Percentiles rank a stretch among this genome's conserved stretches.
Evolutionary conservation across 2,329 filamentous ascomycete species (phyloP).

Genomic region (Aaosphaeria pasadenensis): DNA sequence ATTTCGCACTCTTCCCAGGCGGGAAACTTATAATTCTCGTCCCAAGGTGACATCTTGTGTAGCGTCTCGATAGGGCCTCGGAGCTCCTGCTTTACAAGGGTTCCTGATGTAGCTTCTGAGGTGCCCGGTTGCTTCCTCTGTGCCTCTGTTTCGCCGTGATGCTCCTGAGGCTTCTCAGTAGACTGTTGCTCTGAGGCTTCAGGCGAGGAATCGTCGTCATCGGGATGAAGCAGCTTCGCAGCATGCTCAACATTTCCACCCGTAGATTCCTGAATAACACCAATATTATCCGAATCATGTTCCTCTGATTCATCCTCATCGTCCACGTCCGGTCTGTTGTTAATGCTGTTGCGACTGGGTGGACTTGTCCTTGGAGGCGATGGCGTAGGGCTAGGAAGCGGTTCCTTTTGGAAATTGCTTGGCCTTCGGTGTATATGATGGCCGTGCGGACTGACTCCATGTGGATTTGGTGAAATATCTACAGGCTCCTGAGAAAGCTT

Average conservation of each 20-base stretch:
- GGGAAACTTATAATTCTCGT: slow-evolving; percentile 13
- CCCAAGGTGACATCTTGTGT: slow-evolving; percentile 9
- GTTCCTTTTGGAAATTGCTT: neutral
- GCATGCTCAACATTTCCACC: slow-evolving; percentile 10
- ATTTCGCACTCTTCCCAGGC: slow-evolving; percentile 29
- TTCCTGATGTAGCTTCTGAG: neutral
- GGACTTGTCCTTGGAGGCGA: neutral
- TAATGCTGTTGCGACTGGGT: neutral
- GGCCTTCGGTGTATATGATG: neutral
- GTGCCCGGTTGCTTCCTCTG: neutral
- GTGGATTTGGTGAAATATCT: neutral
- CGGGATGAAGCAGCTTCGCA: slow-evolving; percentile 7
- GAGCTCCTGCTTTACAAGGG: neutral
- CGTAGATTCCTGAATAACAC: slow-evolving; percentile 1
- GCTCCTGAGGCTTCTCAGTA: neutral
- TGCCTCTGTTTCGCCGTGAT: neutral
- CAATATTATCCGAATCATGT: slow-evolving; percentile 4
- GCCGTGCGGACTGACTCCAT: neutral
- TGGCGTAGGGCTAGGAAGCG: neutral
- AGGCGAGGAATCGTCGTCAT: slow-evolving; percentile 5
- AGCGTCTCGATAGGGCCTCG: slow-evolving; percentile 5
- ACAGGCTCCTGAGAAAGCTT: neutral
- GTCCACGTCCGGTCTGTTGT: neutral
- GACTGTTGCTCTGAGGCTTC: neutral
- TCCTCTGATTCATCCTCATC: slow-evolving; percentile 5